Percentiles rank a stretch among this genome's conserved stretches.
Conservation (phyloP, 208 protist species). For the Vickermania spadyakhi region DNA sequence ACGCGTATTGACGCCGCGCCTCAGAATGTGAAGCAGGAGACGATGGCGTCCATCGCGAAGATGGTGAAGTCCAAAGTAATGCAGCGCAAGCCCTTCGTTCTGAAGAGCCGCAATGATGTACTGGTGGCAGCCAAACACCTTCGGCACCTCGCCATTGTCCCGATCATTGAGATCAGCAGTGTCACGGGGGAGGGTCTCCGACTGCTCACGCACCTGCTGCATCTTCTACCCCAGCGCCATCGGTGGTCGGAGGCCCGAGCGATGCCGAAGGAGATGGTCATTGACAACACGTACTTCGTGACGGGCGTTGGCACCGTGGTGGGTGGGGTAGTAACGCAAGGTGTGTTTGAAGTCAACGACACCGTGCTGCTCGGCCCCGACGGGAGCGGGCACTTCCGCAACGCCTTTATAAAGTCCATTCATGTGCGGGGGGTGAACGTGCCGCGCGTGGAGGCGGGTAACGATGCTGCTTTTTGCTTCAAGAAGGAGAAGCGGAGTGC, state of each 20-base stretch:
- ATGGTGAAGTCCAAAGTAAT: conserved; percentile 92
- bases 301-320: conserved; percentile 95
- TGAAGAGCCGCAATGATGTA: conserved; percentile 86
- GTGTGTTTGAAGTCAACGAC: conserved; percentile 86
- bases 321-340: conserved; percentile 90
- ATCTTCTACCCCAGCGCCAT: conserved; percentile 84
- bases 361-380: conserved; percentile 93
- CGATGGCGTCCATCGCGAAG: conserved; percentile 77
- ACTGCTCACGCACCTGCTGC: conserved; percentile 81
- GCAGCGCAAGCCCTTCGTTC: conserved; percentile 89
- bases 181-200: conserved; percentile 91
- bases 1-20: conserved; percentile 96
- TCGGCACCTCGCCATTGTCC: conserved; percentile 70
- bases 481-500: conserved; percentile 92
- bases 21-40: conserved; percentile 86
- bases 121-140: conserved; percentile 91
- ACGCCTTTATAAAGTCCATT: conserved; percentile 90
- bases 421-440: conserved; percentile 91
- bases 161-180: conserved; percentile 91
- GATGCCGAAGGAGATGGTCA: conserved; percentile 82
- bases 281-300: conserved; percentile 90
- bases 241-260: conserved; percentile 76
- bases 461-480: conserved; percentile 89
- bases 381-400: conserved; percentile 77
- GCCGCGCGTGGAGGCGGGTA: conserved; percentile 74